A percentile compares a stretch with the other conserved stretches of the same genome.
phyloP scores from a whole-genome alignment of 2,329 filamentous ascomycete species.

The Pseudopithomyces maydicus region DNA sequence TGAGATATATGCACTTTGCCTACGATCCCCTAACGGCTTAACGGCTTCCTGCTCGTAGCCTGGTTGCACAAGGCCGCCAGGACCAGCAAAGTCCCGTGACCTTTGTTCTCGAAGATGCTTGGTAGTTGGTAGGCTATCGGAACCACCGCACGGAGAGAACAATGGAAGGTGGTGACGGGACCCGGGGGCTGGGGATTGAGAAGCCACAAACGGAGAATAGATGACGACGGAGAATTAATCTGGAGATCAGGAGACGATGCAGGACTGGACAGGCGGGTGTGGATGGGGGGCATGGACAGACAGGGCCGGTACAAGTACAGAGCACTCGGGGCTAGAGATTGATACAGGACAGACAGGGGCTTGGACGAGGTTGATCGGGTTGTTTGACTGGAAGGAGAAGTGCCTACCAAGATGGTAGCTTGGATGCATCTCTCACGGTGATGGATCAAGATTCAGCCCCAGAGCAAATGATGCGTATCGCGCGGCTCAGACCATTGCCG shows the following conservation, averaged over 20 bases:
- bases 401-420: conserved; percentile 44
- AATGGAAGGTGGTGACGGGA: conserved; percentile 17
- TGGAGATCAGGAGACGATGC: conserved; percentile 22
- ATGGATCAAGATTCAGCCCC: conserved; percentile 53
- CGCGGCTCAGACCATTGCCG: conserved; percentile 51
- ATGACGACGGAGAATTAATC: conserved; percentile 21
- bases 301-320: conserved; percentile 40
- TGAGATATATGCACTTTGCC: conserved; percentile 44
- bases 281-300: conserved; percentile 31
- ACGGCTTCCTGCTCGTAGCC: conserved; percentile 29
- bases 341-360: conserved; percentile 43
- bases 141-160: conserved; percentile 13
- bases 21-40: conserved; percentile 21
- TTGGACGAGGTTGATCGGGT: conserved; percentile 35
- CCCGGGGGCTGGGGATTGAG: conserved; percentile 6
- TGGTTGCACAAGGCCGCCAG: conserved; percentile 39
- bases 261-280: conserved; percentile 21
- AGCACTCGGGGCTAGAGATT: conserved; percentile 36
- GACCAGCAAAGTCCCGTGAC: conserved; percentile 40
- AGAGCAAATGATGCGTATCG: conserved; percentile 48
- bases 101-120: conserved; percentile 28
- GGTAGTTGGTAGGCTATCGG: conserved; percentile 25
- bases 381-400: conserved; percentile 48
- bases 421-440: conserved; percentile 35
- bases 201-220: conserved; percentile 16